Evolutionary conservation across 306 rosid species (phyloP).

Genomic region (Cicer judaicum): DNA sequence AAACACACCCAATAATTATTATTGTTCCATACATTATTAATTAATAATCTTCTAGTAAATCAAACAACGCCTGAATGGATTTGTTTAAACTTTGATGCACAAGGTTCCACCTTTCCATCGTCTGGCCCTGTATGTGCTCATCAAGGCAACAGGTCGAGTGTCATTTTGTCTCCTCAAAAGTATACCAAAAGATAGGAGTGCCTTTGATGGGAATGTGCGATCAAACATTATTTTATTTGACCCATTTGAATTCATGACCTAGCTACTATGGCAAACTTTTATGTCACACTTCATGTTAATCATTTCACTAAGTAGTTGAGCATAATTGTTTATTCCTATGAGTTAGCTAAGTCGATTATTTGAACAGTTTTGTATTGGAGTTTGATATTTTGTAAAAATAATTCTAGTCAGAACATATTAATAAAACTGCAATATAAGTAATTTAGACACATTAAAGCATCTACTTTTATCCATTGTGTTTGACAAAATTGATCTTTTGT

Average conservation of each 20-base stretch:
- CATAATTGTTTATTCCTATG: background rate
- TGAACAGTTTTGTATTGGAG: background rate
- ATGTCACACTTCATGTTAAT: conserved; percentile 39
- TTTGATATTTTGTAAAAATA: background rate
- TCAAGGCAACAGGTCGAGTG: background rate
- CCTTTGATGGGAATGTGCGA: conserved; percentile 25
- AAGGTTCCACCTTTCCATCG: conserved; percentile 37
- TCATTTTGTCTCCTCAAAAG: conserved; percentile 55
- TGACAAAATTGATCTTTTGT: conserved; percentile 5
- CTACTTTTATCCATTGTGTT: background rate
- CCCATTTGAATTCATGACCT: conserved; percentile 25
- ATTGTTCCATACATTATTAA: conserved; percentile 19
- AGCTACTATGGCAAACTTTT: conserved; percentile 31
- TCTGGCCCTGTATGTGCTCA: conserved; percentile 30
- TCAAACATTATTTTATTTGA: conserved; percentile 39
- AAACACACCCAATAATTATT: conserved; percentile 37
- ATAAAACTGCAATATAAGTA: background rate
- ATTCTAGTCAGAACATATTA: background rate
- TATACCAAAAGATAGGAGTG: conserved; percentile 37
- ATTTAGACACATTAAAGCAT: conserved; percentile 4
- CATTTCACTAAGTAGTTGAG: background rate
- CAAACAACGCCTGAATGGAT: conserved; percentile 6
- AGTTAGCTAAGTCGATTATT: background rate
- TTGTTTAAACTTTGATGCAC: conserved; percentile 44
- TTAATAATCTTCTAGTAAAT: conserved; percentile 8